Evolutionary conservation across 345 rosid genomes (phyloP).

Genomic region (Citrus australasica): DNA sequence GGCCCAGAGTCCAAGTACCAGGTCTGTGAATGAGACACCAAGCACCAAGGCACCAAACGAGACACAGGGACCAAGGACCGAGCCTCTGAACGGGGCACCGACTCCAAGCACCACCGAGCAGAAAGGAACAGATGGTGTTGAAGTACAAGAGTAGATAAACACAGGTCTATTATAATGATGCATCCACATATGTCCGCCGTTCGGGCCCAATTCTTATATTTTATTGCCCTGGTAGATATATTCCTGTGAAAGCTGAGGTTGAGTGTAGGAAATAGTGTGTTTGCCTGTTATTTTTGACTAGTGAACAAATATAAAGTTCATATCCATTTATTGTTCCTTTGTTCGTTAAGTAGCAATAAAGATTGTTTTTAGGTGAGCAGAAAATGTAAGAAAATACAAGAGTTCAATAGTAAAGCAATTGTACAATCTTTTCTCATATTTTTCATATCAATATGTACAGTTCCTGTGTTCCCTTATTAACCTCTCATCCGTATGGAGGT

Average conservation of each 20-base stretch:
- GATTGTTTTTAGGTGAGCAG: constrained; percentile 8
- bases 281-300: constrained; percentile 17
- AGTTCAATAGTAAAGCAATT: constrained; percentile 15
- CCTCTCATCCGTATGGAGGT: no score
- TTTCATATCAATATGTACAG: no score
- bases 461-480: no score
- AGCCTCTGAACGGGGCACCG: constrained; percentile 17
- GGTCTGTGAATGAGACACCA: constrained; percentile 4
- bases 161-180: background rate
- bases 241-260: constrained; percentile 18
- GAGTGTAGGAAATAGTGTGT: background rate
- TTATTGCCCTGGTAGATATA: constrained; percentile 20
- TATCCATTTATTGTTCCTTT: constrained; percentile 31
- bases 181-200: background rate
- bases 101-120: constrained; percentile 25
- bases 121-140: constrained; percentile 30
- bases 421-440: constrained; percentile 14
- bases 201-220: constrained; percentile 6
- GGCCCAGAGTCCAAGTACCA: background rate
- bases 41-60: constrained; percentile 41
- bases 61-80: constrained; percentile 27
- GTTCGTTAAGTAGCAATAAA: constrained; percentile 30
- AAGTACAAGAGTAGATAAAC: constrained; percentile 27
- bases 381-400: constrained; percentile 20
- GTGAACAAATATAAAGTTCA: constrained; percentile 18